phyloP scores from a whole-genome alignment of 139 green algal genomes.

The Asterochloris sp. region DNA sequence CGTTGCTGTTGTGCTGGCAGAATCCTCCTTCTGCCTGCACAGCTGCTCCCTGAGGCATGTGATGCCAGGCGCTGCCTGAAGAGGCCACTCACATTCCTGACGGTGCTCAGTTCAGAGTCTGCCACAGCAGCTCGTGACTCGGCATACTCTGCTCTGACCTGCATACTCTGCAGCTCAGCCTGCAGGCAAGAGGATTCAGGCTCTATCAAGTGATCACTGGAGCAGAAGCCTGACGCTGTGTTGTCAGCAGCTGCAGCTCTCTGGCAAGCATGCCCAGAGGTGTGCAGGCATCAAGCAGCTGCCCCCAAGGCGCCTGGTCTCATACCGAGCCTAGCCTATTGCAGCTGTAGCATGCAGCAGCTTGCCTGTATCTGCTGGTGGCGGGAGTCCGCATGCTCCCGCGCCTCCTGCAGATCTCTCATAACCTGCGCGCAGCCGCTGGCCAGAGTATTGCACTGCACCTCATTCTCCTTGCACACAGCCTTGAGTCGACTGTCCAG shows the following conservation, averaged over 20 bases:
- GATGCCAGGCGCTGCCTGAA: neutral
- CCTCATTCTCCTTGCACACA: conserved; percentile 42
- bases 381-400: conserved; percentile 26
- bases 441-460: conserved; percentile 53
- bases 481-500: conserved; percentile 51
- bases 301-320: no score
- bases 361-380: conserved; percentile 20
- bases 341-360: neutral
- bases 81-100: conserved; percentile 5
- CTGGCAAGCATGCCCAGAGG: no score
- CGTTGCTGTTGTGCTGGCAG: no score
- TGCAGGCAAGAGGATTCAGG: neutral
- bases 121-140: conserved; percentile 14
- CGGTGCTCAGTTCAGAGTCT: conserved; percentile 4
- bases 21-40: no score
- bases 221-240: no score
- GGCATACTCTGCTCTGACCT: conserved; percentile 11
- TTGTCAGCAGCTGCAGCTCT: no score
- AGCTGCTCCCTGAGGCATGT: no score
- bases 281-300: no score
- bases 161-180: conserved; percentile 15
- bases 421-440: conserved; percentile 53
- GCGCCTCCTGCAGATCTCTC: conserved; percentile 45
- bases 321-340: no score
- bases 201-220: no score